Evolutionary conservation across 2,329 filamentous ascomycete genomes (phyloP).

Genomic region (Zymoseptoria ardabiliae): DNA sequence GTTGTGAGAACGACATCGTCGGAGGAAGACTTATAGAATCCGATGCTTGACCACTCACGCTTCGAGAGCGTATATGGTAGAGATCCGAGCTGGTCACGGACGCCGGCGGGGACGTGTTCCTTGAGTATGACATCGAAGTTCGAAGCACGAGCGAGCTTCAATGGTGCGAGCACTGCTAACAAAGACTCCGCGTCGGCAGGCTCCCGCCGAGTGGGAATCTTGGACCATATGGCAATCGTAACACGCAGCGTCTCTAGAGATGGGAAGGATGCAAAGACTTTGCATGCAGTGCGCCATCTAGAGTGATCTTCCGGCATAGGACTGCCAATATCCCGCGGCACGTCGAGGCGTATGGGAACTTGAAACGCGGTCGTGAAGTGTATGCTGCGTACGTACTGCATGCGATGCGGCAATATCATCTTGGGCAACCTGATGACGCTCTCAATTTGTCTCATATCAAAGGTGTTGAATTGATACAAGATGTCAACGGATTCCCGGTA

Average conservation of each 20-base stretch:
- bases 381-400: slow-evolving; percentile 3
- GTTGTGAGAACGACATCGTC: too few species aligned
- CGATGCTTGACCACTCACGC: not conserved
- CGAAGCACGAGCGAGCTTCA: not conserved
- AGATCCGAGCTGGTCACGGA: not conserved
- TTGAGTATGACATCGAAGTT: not conserved
- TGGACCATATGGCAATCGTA: too few species aligned
- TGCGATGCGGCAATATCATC: not conserved
- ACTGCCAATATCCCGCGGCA: not conserved
- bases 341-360: not conserved
- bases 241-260: too few species aligned
- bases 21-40: too few species aligned
- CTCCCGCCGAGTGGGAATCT: not conserved
- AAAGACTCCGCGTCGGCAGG: not conserved
- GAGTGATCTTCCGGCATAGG: not conserved
- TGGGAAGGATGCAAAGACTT: too few species aligned
- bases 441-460: slow-evolving; percentile 1
- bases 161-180: not conserved
- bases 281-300: not conserved
- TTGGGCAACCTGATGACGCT: not conserved
- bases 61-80: not conserved
- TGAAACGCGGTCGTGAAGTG: slow-evolving; percentile 1
- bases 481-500: slow-evolving; percentile 3
- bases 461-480: slow-evolving; percentile 4
- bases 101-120: not conserved